These are phyloP conservation scores for Wickerhamomyces pijperi DNA, from an alignment of 805 yeast species.

Conservation along the genomic window DNA sequence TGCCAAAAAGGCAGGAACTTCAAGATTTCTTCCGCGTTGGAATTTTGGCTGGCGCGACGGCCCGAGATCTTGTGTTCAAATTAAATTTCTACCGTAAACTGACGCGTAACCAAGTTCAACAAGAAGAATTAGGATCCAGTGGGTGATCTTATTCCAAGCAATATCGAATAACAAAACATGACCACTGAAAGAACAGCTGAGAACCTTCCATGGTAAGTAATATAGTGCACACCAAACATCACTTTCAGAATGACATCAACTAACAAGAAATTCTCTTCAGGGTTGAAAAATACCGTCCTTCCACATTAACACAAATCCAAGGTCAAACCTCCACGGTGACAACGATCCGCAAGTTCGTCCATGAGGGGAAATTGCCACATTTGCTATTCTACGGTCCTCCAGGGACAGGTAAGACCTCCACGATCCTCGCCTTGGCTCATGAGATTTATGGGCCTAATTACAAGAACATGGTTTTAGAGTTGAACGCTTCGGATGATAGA, in stretches of 20 bases:
- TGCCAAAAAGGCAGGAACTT: no score
- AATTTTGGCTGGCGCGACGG: no score
- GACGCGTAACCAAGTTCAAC: no score
- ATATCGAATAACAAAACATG: slow-evolving; percentile 6
- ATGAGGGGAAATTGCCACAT: slow-evolving; percentile 81
- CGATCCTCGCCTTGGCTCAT: slow-evolving; percentile 75
- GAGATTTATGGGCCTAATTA: slow-evolving; percentile 79
- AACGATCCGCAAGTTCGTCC: slow-evolving; percentile 77
- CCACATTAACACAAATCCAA: slow-evolving; percentile 70
- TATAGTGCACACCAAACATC: background rate
- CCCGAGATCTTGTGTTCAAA: no score
- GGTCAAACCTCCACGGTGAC: slow-evolving; percentile 84
- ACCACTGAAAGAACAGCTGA: slow-evolving; percentile 15
- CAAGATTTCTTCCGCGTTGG: no score
- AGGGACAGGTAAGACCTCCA: slow-evolving; percentile 88
- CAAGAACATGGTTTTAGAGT: slow-evolving; percentile 82
- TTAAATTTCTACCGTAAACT: no score
- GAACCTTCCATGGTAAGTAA: slow-evolving; percentile 19
- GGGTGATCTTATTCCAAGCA: no score
- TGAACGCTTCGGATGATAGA: slow-evolving; percentile 95
- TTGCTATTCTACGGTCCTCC: slow-evolving; percentile 92
- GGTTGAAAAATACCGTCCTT: slow-evolving; percentile 96
- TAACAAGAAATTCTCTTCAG: slow-evolving; percentile 17
- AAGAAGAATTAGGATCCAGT: no score
- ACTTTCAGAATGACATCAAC: background rate